Conservation (phyloP, 768 basidiomycete genomes). For the Grammothele lineata region DNA sequence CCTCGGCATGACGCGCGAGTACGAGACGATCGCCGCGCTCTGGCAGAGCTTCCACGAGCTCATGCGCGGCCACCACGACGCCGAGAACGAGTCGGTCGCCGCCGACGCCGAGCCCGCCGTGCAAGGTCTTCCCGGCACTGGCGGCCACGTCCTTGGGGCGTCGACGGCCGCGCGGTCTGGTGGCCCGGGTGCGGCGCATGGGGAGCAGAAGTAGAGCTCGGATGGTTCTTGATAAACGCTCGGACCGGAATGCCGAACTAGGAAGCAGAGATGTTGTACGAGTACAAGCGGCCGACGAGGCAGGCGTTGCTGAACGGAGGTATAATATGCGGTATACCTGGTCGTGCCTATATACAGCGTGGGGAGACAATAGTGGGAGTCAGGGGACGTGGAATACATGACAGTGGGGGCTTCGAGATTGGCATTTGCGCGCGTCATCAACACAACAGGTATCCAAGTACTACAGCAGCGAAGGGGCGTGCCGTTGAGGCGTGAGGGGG, state of each 20-base stretch:
- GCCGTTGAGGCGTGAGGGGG: not conserved
- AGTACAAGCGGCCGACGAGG: not conserved
- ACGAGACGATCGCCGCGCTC: conserved; percentile 80
- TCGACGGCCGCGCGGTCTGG: conserved; percentile 12
- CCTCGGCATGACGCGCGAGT: conserved; percentile 87
- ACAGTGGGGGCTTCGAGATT: conserved; percentile 3
- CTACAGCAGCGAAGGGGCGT: conserved; percentile 16
- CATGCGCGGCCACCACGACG: conserved; percentile 46
- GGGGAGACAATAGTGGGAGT: not conserved
- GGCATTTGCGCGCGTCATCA: conserved; percentile 16
- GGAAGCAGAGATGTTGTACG: not conserved
- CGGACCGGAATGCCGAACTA: not conserved
- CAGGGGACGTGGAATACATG: conserved; percentile 4
- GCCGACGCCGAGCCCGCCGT: conserved; percentile 20
- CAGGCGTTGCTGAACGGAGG: not conserved
- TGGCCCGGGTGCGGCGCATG: not conserved
- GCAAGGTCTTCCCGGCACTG: conserved; percentile 62
- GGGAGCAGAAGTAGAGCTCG: conserved; percentile 2
- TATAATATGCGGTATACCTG: conserved; percentile 2
- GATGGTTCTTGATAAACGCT: no score
- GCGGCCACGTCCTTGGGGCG: conserved; percentile 52
- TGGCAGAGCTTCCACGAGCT: conserved; percentile 80
- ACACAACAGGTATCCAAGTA: conserved; percentile 32
- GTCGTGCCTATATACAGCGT: conserved; percentile 4
- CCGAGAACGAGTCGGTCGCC: conserved; percentile 17